Evolutionary conservation across 2,329 filamentous ascomycete species (phyloP).

Genomic region (Teratosphaeria epicoccoides): DNA sequence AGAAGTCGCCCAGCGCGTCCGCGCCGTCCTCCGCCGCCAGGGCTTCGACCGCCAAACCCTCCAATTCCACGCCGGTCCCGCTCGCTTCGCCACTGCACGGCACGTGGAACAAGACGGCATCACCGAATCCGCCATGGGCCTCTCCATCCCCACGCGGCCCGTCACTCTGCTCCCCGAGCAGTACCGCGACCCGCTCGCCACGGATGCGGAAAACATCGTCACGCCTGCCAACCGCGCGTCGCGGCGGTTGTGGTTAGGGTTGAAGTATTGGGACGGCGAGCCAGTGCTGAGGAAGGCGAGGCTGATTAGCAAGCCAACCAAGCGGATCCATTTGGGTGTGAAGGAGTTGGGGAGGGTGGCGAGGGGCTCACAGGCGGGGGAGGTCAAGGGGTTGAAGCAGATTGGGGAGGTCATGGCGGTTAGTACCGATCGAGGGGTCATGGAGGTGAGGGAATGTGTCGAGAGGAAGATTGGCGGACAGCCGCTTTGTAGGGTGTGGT

Average conservation of each 20-base stretch:
- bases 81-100: slow-evolving; percentile 5
- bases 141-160: slow-evolving; percentile 18
- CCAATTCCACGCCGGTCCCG: slow-evolving; percentile 8
- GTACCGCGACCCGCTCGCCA: slow-evolving; percentile 16
- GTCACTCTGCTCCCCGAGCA: slow-evolving; percentile 15
- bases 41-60: slow-evolving; percentile 5
- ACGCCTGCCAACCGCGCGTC: slow-evolving; percentile 53
- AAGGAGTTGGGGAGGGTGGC: slow-evolving; percentile 53
- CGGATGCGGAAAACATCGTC: slow-evolving; percentile 24
- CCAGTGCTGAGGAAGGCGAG: slow-evolving; percentile 62
- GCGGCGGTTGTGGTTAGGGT: slow-evolving; percentile 72
- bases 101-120: slow-evolving; percentile 21
- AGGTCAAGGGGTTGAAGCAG: slow-evolving; percentile 60
- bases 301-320: slow-evolving; percentile 63
- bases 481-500: slow-evolving; percentile 60
- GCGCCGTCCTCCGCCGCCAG: slow-evolving; percentile 1
- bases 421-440: slow-evolving; percentile 62
- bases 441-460: slow-evolving; percentile 75
- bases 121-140: slow-evolving; percentile 22
- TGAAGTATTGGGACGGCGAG: slow-evolving; percentile 80
- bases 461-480: slow-evolving; percentile 71
- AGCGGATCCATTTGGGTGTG: slow-evolving; percentile 57
- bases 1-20: slow-evolving; percentile 1
- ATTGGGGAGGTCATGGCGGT: slow-evolving; percentile 78
- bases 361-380: slow-evolving; percentile 54